phyloP scores from a whole-genome alignment of 768 basidiomycete genomes.

The Pleurotus platypus region DNA sequence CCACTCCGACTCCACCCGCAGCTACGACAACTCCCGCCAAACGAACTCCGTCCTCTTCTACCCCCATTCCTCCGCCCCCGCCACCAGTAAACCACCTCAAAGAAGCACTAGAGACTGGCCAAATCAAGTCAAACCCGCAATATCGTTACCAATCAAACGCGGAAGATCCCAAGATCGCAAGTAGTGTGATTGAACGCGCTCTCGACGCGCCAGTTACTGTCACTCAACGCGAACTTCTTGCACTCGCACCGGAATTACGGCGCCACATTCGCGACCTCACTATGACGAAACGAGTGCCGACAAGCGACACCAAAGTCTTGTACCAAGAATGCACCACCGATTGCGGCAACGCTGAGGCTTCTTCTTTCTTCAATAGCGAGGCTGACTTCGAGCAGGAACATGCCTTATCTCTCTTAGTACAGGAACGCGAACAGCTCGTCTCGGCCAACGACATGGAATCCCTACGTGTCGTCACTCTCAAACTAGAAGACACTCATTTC shows the following conservation, averaged over 20 bases:
- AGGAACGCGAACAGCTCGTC: neutral
- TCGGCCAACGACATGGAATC: slow-evolving; percentile 13
- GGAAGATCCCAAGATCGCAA: slow-evolving; percentile 10
- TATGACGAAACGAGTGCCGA: slow-evolving; percentile 4
- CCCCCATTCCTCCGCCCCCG: neutral
- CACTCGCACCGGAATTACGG: slow-evolving; percentile 13
- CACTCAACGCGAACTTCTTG: slow-evolving; percentile 13
- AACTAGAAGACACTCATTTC: slow-evolving; percentile 5
- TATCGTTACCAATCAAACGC: slow-evolving; percentile 11
- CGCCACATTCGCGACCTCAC: slow-evolving; percentile 13
- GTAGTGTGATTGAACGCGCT: slow-evolving; percentile 3
- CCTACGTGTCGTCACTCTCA: slow-evolving; percentile 11
- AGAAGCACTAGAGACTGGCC: neutral
- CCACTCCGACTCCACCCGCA: neutral
- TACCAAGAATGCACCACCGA: neutral
- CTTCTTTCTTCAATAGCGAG: neutral
- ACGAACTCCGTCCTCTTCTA: neutral
- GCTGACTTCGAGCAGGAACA: neutral
- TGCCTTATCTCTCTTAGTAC: neutral
- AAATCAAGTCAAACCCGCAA: slow-evolving; percentile 7
- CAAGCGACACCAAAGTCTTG: neutral
- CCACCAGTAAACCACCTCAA: neutral
- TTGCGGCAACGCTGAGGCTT: neutral
- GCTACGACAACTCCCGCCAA: neutral
- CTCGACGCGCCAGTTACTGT: slow-evolving; percentile 13